Conservation (phyloP, 2,329 filamentous ascomycete genomes). For the Coniochaeta prunicola region DNA sequence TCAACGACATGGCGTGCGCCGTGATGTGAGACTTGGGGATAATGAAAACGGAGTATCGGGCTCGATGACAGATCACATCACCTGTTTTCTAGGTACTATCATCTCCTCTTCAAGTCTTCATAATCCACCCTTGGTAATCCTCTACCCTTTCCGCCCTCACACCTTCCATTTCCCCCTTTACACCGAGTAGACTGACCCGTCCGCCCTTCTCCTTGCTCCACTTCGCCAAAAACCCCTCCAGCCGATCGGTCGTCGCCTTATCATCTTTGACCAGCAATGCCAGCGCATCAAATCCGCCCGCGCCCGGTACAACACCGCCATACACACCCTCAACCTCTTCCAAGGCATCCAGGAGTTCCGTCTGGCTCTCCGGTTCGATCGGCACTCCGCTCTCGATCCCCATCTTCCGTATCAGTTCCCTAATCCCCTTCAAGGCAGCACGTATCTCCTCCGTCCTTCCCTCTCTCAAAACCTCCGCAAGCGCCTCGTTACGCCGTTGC, state of each 20-base stretch:
- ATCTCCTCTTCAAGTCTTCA: neutral
- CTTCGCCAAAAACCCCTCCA: constrained; percentile 54
- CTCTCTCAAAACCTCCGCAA: constrained; percentile 58
- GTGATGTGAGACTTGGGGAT: too few species aligned
- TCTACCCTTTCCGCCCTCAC: constrained; percentile 37
- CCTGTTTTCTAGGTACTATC: neutral
- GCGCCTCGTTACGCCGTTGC: constrained; percentile 64
- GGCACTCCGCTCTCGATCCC: constrained; percentile 67
- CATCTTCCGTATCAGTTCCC: constrained; percentile 67
- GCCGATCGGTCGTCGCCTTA: constrained; percentile 47
- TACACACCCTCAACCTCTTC: constrained; percentile 66
- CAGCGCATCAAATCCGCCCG: constrained; percentile 88
- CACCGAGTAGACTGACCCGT: constrained; percentile 60
- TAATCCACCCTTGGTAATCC: constrained; percentile 37
- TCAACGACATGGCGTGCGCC: too few species aligned
- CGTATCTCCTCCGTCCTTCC: constrained; percentile 35
- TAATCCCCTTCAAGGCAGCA: constrained; percentile 41
- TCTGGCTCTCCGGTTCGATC: constrained; percentile 85
- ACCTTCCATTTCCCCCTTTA: constrained; percentile 68
- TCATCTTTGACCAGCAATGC: constrained; percentile 73
- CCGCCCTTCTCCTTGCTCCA: constrained; percentile 58
- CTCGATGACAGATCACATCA: neutral
- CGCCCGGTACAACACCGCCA: constrained; percentile 88
- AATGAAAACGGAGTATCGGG: too few species aligned
- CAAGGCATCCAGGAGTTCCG: constrained; percentile 71